A percentile compares a stretch with the other conserved stretches of the same genome.
Evolutionary conservation across 495 filamentous ascomycete species (phyloP).

Genomic region (Halenospora varia): DNA sequence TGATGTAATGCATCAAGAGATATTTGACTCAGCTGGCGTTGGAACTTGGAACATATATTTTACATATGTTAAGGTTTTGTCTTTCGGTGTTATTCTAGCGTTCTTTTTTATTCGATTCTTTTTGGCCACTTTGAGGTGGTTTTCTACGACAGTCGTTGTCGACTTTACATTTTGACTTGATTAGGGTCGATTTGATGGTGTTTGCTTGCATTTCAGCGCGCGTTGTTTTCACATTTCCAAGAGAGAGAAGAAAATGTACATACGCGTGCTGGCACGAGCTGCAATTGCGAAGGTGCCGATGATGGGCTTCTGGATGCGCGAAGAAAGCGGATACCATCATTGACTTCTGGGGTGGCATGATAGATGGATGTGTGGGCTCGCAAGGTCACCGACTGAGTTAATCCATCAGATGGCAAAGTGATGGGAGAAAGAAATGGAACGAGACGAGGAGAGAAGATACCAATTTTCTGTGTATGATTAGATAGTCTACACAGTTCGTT

Average conservation of each 20-base stretch:
- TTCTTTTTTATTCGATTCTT: neutral
- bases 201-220: neutral
- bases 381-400: too few species aligned
- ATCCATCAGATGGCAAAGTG: neutral
- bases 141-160: neutral
- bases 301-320: neutral
- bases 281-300: neutral
- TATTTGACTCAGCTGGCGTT: neutral
- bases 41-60: neutral
- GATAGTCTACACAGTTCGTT: slow-evolving; percentile 7
- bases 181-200: neutral
- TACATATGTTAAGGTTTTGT: neutral
- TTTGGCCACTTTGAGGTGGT: neutral
- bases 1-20: neutral
- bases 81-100: neutral
- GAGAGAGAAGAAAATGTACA: slow-evolving; percentile 9
- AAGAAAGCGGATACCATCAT: too few species aligned
- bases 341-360: too few species aligned
- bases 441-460: neutral
- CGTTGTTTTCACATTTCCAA: neutral
- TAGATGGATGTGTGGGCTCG: too few species aligned
- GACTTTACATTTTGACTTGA: neutral
- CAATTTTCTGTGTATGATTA: slow-evolving; percentile 17
- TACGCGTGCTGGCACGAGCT: slow-evolving; percentile 21
- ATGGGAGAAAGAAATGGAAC: neutral